phyloP scores from a whole-genome alignment of 2,329 filamentous ascomycete genomes.

The Ceratocystiopsis sp. region DNA sequence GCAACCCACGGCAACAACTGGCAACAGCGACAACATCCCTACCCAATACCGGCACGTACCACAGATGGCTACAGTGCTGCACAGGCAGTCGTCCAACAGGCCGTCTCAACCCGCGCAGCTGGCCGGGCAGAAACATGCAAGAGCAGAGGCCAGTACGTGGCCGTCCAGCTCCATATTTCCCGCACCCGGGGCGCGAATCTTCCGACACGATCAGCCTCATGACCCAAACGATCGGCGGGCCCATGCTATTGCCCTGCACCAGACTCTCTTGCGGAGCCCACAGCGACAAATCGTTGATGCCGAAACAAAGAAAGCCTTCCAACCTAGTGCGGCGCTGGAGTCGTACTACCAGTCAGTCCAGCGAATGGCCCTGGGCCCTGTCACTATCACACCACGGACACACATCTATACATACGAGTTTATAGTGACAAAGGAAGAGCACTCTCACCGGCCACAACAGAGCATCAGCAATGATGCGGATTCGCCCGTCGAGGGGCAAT shows the following conservation, averaged over 20 bases:
- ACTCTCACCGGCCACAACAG: constrained; percentile 18
- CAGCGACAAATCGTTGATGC: constrained; percentile 19
- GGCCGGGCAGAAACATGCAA: too few relatives aligned
- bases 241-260: constrained; percentile 26
- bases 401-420: constrained; percentile 30
- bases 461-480: constrained; percentile 15
- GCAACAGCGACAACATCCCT: background rate
- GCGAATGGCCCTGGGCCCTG: constrained; percentile 31
- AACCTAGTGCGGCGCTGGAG: constrained; percentile 9
- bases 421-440: constrained; percentile 20
- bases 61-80: too few relatives aligned
- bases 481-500: constrained; percentile 22
- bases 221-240: constrained; percentile 24
- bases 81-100: background rate
- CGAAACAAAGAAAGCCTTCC: background rate
- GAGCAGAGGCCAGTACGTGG: too few relatives aligned
- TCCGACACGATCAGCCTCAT: constrained; percentile 21
- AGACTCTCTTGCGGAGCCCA: constrained; percentile 31
- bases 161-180: constrained; percentile 5
- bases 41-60: background rate
- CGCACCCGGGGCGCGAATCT: too few relatives aligned
- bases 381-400: constrained; percentile 16
- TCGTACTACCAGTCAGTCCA: constrained; percentile 42
- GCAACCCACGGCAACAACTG: too few relatives aligned
- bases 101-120: too few relatives aligned